Evolutionary conservation across 345 rosid species (phyloP).

Genomic region (Sapria himalayana): DNA sequence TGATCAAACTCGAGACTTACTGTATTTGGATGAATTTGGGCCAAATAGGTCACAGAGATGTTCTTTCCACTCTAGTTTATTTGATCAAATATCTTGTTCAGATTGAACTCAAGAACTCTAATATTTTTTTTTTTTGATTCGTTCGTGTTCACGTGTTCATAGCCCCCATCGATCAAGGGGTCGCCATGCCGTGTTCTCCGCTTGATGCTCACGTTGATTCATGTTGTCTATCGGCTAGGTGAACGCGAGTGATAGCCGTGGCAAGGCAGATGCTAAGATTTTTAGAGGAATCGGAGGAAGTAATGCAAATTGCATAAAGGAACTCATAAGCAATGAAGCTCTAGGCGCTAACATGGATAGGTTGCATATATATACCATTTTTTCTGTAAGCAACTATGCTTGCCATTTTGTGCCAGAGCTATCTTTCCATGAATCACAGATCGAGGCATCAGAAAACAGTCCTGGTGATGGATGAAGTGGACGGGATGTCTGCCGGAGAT

Average conservation of each 20-base stretch:
- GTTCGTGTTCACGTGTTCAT: too few relatives aligned
- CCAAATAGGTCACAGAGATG: too few relatives aligned
- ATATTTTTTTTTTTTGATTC: too few relatives aligned
- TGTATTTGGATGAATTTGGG: too few relatives aligned
- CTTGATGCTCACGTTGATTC: background rate
- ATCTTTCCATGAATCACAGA: constrained; percentile 17
- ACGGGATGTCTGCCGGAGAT: constrained; percentile 99
- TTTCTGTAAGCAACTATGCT: too few relatives aligned
- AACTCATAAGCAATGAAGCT: constrained; percentile 78
- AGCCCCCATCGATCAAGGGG: too few relatives aligned
- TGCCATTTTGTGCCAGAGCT: background rate
- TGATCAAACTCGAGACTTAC: too few relatives aligned
- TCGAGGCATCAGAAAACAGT: constrained; percentile 57
- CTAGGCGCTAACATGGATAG: constrained; percentile 36
- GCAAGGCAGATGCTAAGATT: constrained; percentile 72
- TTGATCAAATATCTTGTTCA: too few relatives aligned
- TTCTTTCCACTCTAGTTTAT: too few relatives aligned
- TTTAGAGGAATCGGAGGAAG: constrained; percentile 87
- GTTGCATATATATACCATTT: constrained; percentile 21
- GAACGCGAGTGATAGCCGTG: constrained; percentile 96
- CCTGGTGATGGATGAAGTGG: constrained; percentile 96
- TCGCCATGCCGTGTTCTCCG: too few relatives aligned
- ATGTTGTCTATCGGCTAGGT: constrained; percentile 28
- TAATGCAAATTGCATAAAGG: constrained; percentile 86
- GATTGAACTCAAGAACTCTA: too few relatives aligned